phyloP scores from a whole-genome alignment of 768 basidiomycete species.

The Exsudoporus frostii region DNA sequence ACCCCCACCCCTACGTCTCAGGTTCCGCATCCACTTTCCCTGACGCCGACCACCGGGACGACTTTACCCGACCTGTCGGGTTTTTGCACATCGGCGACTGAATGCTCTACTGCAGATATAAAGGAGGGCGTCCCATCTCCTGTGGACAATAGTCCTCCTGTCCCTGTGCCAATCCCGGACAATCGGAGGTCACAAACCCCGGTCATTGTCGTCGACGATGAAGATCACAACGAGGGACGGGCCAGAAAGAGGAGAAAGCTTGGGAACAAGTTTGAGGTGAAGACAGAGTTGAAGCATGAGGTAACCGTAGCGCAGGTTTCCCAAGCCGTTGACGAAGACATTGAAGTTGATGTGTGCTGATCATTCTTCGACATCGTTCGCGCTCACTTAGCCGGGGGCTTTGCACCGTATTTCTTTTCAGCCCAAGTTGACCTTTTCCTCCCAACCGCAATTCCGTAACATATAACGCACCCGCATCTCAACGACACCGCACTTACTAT shows the following conservation, averaged over 20 bases:
- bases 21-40: not conserved
- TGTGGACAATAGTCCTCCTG: constrained; percentile 24
- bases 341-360: constrained; percentile 30
- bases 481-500: constrained; percentile 13
- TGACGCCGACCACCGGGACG: not conserved
- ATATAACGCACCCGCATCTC: constrained; percentile 18
- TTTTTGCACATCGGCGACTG: constrained; percentile 7
- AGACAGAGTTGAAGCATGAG: not conserved
- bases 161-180: constrained; percentile 32
- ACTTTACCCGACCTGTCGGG: constrained; percentile 5
- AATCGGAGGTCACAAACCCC: constrained; percentile 39
- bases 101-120: constrained; percentile 1
- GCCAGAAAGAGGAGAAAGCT: constrained; percentile 52
- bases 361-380: not conserved
- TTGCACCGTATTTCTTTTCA: constrained; percentile 3
- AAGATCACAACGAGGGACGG: constrained; percentile 51
- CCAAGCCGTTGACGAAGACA: constrained; percentile 25
- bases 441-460: constrained; percentile 4
- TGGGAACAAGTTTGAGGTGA: constrained; percentile 7
- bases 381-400: not conserved
- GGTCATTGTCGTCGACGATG: constrained; percentile 60
- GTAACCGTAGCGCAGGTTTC: constrained; percentile 1
- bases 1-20: not conserved
- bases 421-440: not conserved
- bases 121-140: constrained; percentile 20